Percentiles rank a stretch among this genome's conserved stretches.
Evolutionary conservation across 2,329 filamentous ascomycete species (phyloP).

Genomic region (Orbilia brochopaga): DNA sequence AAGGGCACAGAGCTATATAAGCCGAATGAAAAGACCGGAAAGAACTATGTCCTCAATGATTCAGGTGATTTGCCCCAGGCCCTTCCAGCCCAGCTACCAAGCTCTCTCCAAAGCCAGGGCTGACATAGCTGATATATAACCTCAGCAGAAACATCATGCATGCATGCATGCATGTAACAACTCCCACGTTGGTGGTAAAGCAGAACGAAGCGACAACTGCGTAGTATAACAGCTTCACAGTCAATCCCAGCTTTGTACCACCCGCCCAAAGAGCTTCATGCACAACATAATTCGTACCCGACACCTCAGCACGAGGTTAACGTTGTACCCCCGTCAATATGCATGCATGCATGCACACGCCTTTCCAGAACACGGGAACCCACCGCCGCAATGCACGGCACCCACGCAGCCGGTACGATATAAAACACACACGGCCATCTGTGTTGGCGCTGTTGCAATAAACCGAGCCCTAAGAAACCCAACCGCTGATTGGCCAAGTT

Average conservation of each 20-base stretch:
- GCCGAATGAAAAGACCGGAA: no score
- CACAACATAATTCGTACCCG: no score
- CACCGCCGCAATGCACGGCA: background rate
- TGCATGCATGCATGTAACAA: no score
- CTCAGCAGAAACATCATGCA: no score
- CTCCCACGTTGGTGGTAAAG: no score
- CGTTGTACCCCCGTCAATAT: no score
- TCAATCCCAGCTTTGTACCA: no score
- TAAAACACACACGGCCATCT: background rate
- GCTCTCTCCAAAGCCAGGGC: background rate
- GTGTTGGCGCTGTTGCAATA: constrained; percentile 42
- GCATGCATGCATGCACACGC: background rate
- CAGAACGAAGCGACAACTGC: no score
- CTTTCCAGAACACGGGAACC: background rate
- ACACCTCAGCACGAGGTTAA: no score
- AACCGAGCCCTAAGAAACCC: constrained; percentile 6
- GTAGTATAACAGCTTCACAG: no score
- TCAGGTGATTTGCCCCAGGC: background rate
- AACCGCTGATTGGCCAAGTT: constrained; percentile 8
- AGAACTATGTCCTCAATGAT: background rate
- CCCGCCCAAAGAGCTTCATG: no score
- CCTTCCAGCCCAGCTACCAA: background rate
- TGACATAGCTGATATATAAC: background rate
- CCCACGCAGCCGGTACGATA: background rate
- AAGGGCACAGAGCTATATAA: no score